These are phyloP conservation scores for Penicillium egyptiacum DNA, from an alignment of 495 filamentous ascomycete species.

Conservation along the genomic window DNA sequence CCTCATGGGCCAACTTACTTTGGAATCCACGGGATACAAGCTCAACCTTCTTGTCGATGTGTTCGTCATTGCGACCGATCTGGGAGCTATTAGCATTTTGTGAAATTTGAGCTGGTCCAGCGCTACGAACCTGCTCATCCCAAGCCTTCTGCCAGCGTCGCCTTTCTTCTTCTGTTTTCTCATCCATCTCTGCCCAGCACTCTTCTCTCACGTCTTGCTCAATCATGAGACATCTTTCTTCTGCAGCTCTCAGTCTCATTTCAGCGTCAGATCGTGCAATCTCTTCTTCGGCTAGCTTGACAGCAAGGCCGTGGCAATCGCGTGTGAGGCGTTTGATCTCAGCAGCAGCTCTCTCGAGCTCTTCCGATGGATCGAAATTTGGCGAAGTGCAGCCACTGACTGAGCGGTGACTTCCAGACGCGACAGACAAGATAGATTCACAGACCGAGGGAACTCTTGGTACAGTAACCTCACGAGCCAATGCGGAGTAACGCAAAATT, in stretches of 20 bases:
- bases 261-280: slow-evolving; percentile 54
- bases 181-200: slow-evolving; percentile 82
- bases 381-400: slow-evolving; percentile 52
- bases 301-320: slow-evolving; percentile 64
- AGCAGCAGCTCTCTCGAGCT: slow-evolving; percentile 71
- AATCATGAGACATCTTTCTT: slow-evolving; percentile 67
- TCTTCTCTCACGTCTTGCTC: slow-evolving; percentile 91
- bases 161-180: slow-evolving; percentile 68
- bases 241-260: slow-evolving; percentile 56
- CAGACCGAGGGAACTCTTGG: slow-evolving; percentile 80
- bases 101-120: no score
- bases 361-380: slow-evolving; percentile 55
- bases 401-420: slow-evolving; percentile 33
- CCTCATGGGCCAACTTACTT: slow-evolving; percentile 34
- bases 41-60: slow-evolving; percentile 88
- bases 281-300: slow-evolving; percentile 62
- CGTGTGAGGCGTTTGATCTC: slow-evolving; percentile 73
- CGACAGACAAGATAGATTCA: slow-evolving; percentile 56
- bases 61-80: slow-evolving; percentile 66
- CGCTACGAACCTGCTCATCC: slow-evolving; percentile 65
- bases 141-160: slow-evolving; percentile 71
- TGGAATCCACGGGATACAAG: slow-evolving; percentile 71
- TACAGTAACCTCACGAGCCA: slow-evolving; percentile 90
- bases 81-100: slow-evolving; percentile 27
- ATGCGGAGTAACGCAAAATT: slow-evolving; percentile 90